Evolutionary conservation across 495 filamentous ascomycete species (phyloP), one percentile per base, ranked within the genome.

Genomic region (Thozetella sp.): DNA sequence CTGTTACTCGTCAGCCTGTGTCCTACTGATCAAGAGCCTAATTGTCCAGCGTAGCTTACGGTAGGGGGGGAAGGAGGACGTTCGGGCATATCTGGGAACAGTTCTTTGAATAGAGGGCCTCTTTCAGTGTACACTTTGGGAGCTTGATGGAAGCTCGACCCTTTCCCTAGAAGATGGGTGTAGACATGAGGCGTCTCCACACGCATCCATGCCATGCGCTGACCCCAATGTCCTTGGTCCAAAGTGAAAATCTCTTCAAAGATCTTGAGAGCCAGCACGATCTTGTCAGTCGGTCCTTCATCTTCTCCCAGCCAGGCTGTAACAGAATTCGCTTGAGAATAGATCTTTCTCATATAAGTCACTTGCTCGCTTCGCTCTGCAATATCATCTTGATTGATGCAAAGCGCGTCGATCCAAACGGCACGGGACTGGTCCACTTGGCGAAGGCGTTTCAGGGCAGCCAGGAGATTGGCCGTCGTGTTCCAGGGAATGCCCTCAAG

Each of bases 351-450:
- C 68, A 73, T 71, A 24, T 69, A 61, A 53, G 51, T 54, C 10
- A 73, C 70, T n/a, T 69, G 56, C 1, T 55, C 53, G 19, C 63
- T 59, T 12, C 64, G 65, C 53, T 73, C 70, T 19, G 58, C 56
- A 6, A 61, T 53, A 13, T 71, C 62, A 12, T 59, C 55, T 43
- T 73, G 70, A 37, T 68, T 65, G 40, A 73, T 71, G 51, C 70
- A 72, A 40, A 72, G 54, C 9, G 63, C 61, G 46, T 73, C 70
- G n/a, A 62, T 62, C 66, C 68, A 73, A 1, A 73, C 10, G 22
- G 55, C 54, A 0, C 2, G 25, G 15, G 13, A 4, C 0, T 25
- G 19, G 25, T 58, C 37, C 12, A 11, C 48, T 13, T n/a, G 11
- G 17, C 22, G 3, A 43, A 59, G 48, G 2, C 37, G 46, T 15